Conservation (phyloP, 495 filamentous ascomycete genomes). For the Neurospora sp. region DNA sequence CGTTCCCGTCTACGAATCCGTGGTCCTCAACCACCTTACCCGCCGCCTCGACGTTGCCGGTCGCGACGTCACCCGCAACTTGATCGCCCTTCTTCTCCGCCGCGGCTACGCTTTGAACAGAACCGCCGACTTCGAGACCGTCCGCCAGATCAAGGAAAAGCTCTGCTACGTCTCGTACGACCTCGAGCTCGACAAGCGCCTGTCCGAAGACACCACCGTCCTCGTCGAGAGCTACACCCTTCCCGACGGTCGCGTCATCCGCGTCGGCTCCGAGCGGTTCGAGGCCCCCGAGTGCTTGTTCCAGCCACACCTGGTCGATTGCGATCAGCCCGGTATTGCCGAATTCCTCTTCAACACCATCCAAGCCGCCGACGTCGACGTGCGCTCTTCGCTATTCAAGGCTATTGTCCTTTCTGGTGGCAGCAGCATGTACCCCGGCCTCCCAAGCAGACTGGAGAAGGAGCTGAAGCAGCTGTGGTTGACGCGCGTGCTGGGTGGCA, state of each 20-base stretch:
- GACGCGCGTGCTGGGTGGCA: constrained; percentile 75
- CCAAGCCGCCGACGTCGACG: constrained; percentile 89
- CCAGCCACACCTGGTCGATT: constrained; percentile 96
- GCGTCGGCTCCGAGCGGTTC: constrained; percentile 92
- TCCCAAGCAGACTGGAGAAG: constrained; percentile 92
- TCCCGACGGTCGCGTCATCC: constrained; percentile 90
- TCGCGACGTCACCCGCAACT: constrained; percentile 91
- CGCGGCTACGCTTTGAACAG: constrained; percentile 95
- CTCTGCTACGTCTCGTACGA: constrained; percentile 99
- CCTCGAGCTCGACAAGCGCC: constrained; percentile 85
- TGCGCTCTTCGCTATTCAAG: constrained; percentile 87
- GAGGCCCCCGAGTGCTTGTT: constrained; percentile 98
- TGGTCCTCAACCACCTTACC: constrained; percentile 95
- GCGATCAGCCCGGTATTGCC: constrained; percentile 92
- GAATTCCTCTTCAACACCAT: constrained; percentile 99
- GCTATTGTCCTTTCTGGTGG: constrained; percentile 94
- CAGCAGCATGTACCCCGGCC: constrained; percentile 95
- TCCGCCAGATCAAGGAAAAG: constrained; percentile 99
- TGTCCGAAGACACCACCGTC: constrained; percentile 95
- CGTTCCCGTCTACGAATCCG: constrained; percentile 94
- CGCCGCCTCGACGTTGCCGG: constrained; percentile 89
- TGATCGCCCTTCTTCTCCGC: constrained; percentile 90
- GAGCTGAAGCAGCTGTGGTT: constrained; percentile 98
- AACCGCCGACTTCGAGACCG: constrained; percentile 98
- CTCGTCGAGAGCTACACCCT: constrained; percentile 95